Evolutionary conservation across 495 filamentous ascomycete species (phyloP).

Genomic region (Neurospora pannonica): DNA sequence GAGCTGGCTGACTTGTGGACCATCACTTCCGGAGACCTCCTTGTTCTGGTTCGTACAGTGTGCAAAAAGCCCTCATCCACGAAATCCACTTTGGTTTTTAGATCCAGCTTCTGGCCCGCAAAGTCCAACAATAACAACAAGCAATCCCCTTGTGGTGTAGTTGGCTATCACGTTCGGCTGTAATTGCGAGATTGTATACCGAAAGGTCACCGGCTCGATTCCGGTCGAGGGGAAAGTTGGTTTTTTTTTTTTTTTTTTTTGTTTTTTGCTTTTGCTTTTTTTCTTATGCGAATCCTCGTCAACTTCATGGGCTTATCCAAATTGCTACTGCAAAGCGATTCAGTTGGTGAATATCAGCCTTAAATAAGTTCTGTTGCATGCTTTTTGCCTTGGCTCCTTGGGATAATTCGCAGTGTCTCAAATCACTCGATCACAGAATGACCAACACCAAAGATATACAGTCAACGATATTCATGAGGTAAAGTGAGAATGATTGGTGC

Average conservation of each 20-base stretch:
- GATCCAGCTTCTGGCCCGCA: not conserved
- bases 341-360: not conserved
- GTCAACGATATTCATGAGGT: not conserved
- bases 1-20: not conserved
- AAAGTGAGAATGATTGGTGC: not conserved
- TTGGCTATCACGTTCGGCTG: not conserved
- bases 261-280: not conserved
- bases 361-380: not conserved
- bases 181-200: not conserved
- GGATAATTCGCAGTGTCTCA: not conserved
- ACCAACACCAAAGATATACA: not conserved
- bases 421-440: not conserved
- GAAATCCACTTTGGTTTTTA: not conserved
- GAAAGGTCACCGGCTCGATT: not conserved
- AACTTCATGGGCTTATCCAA: not conserved
- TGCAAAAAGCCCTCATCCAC: not conserved
- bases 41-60: not conserved
- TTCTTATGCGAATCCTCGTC: not conserved
- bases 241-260: not conserved
- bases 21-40: not conserved
- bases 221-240: not conserved
- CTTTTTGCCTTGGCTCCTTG: not conserved
- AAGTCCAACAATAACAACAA: not conserved
- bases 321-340: not conserved
- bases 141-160: not conserved